These are phyloP conservation scores for Syzygium malaccense DNA, from an alignment of 441 rosid species.

Conservation along the genomic window DNA sequence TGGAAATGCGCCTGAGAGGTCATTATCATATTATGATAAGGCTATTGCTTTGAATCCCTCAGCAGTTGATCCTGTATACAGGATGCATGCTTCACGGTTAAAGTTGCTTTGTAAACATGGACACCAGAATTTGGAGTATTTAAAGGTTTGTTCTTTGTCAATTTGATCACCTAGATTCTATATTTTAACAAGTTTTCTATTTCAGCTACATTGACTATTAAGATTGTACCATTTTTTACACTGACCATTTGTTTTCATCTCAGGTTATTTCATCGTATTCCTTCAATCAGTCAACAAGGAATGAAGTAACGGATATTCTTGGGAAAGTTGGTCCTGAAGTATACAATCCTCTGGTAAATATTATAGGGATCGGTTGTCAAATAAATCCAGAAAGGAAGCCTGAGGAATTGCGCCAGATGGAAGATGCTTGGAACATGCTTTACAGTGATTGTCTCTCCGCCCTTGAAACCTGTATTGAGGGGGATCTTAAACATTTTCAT, in stretches of 20 bases:
- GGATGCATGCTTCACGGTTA: slow-evolving; percentile 98
- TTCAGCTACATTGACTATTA: background rate
- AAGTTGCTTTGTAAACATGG: slow-evolving; percentile 76
- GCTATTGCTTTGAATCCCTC: slow-evolving; percentile 82
- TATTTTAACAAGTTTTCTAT: slow-evolving; percentile 1
- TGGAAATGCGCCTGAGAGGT: slow-evolving; percentile 55
- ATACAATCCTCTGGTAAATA: slow-evolving; percentile 31
- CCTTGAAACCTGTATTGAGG: slow-evolving; percentile 85
- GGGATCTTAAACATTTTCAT: slow-evolving; percentile 98
- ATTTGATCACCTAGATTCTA: background rate
- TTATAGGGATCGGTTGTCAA: slow-evolving; percentile 30
- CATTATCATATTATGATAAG: slow-evolving; percentile 68
- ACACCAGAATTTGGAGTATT: slow-evolving; percentile 56
- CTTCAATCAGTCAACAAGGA: slow-evolving; percentile 58
- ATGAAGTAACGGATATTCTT: slow-evolving; percentile 42
- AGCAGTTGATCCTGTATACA: slow-evolving; percentile 93
- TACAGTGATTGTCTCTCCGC: slow-evolving; percentile 92
- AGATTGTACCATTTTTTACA: slow-evolving; percentile 6
- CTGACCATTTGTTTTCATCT: slow-evolving; percentile 1
- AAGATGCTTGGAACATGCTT: slow-evolving; percentile 80
- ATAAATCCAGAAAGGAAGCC: slow-evolving; percentile 27
- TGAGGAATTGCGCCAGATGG: slow-evolving; percentile 46
- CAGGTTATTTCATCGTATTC: slow-evolving; percentile 71
- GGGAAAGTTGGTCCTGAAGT: slow-evolving; percentile 37
- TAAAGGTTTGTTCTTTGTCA: slow-evolving; percentile 52